These are phyloP conservation scores for Helotiales sp. DNA, from an alignment of 2,329 filamentous ascomycete species.

Conservation along the genomic window DNA sequence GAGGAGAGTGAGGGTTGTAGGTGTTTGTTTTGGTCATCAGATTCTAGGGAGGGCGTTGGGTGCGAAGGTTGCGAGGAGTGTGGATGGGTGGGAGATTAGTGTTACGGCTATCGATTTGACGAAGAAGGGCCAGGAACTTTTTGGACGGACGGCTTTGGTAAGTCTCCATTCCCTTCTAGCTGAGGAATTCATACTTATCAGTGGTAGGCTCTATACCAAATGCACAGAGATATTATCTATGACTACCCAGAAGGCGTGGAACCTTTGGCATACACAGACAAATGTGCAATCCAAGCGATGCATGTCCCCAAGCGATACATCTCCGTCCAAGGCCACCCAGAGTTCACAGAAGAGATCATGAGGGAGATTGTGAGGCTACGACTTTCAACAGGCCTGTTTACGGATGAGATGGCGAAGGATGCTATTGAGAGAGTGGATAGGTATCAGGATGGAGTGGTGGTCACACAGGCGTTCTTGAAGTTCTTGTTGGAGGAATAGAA, in stretches of 20 bases:
- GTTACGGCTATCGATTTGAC: slow-evolving; percentile 73
- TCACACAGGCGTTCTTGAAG: slow-evolving; percentile 75
- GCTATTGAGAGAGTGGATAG: slow-evolving; percentile 68
- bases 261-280: slow-evolving; percentile 65
- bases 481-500: slow-evolving; percentile 67
- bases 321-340: slow-evolving; percentile 85
- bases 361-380: slow-evolving; percentile 69
- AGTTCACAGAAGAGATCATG: slow-evolving; percentile 77
- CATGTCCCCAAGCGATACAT: slow-evolving; percentile 70
- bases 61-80: slow-evolving; percentile 67
- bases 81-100: slow-evolving; percentile 80
- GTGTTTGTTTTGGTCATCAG: slow-evolving; percentile 88
- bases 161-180: slow-evolving; percentile 22
- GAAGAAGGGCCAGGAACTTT: slow-evolving; percentile 71
- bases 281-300: slow-evolving; percentile 81
- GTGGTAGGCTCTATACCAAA: slow-evolving; percentile 75
- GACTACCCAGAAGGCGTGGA: slow-evolving; percentile 65
- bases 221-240: slow-evolving; percentile 81
- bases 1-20: slow-evolving; percentile 71
- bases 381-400: slow-evolving; percentile 70
- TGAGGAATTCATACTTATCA: not conserved
- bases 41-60: slow-evolving; percentile 78
- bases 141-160: slow-evolving; percentile 66
- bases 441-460: slow-evolving; percentile 78
- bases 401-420: slow-evolving; percentile 70